These are phyloP conservation scores for Lizonia empirigonia DNA, from an alignment of 2,329 filamentous ascomycete species.

Conservation along the genomic window DNA sequence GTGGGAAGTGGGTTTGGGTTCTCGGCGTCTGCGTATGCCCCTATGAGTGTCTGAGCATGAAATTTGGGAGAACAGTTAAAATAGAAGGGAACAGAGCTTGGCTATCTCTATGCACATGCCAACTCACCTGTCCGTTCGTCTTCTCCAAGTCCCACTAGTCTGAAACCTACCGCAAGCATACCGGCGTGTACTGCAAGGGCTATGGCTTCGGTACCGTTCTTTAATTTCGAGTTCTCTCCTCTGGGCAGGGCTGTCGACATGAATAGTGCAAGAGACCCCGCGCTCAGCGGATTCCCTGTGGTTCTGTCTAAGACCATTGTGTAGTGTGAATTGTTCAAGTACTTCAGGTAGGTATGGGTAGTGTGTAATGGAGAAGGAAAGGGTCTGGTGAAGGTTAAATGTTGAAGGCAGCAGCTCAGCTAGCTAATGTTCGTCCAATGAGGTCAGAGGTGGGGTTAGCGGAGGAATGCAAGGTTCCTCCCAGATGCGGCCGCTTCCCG, in stretches of 20 bases:
- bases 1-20: constrained; percentile 68
- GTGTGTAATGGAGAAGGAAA: not conserved
- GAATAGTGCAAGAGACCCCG: constrained; percentile 49
- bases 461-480: constrained; percentile 6
- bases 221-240: constrained; percentile 54
- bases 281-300: constrained; percentile 52
- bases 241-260: constrained; percentile 54
- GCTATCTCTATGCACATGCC: not conserved
- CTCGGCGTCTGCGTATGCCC: constrained; percentile 62
- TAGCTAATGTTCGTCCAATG: constrained; percentile 11
- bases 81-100: not conserved
- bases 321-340: constrained; percentile 5
- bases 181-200: constrained; percentile 84
- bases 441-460: constrained; percentile 31
- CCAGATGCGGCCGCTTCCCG: constrained; percentile 1
- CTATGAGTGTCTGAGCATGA: constrained; percentile 47
- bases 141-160: constrained; percentile 81
- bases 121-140: constrained; percentile 74
- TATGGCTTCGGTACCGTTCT: constrained; percentile 78
- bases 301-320: constrained; percentile 38
- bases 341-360: not conserved
- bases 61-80: constrained; percentile 13
- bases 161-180: constrained; percentile 80
- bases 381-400: not conserved
- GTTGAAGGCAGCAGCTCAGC: constrained; percentile 9